Evolutionary conservation across 495 filamentous ascomycete genomes (phyloP), one percentile per base, ranked within the genome.

Genomic region (Aspergillus bridgeri): DNA sequence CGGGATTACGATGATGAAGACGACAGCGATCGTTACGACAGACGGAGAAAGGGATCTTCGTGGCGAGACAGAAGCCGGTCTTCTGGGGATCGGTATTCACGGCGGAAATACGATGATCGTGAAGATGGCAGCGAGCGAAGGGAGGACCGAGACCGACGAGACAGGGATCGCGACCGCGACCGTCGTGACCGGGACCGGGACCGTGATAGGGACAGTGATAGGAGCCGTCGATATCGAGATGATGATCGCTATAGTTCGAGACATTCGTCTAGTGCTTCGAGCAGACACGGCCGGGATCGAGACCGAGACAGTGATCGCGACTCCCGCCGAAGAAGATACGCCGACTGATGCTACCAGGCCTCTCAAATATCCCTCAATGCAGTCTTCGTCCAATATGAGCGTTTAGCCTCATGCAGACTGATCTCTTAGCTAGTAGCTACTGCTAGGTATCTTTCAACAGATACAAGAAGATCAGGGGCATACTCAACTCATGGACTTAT

Each of bases 201-300:
- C 46, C 43, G 57, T n/a, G 56, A 62, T 24, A 52, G 61, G 9
- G 64, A 70, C 22, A 44, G 62, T n/a, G 71, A 69, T n/a, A 59
- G 60, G 58, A 65, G 65, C 24, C 60, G 59, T 18, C 48, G 61
- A 48, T 60, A 68, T 45, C 63, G 69, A 22, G 71, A 75, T 61
- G 62, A 67, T 45, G 74, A 77, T 20, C 62, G 65, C 22, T 63
- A 74, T 55, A 68, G 65, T 53, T 72, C 73, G 15, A 61, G 70
- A 51, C 67, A 74, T 42, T 72, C 72, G 22, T 69, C 66, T 1
- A 61, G 55, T 47, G 42, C 53, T 5, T 67, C 65, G 5, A 65
- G 63, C 59, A 69, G 53, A 63, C 68, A 59, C 67, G 67, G 49
- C 48, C 56, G 57, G n/a, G 60, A 58, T 43, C 60, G 64, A 11